Base-by-base conservation (phyloP, 805 yeast genomes). In the Teunomyces funiuensis region DNA sequence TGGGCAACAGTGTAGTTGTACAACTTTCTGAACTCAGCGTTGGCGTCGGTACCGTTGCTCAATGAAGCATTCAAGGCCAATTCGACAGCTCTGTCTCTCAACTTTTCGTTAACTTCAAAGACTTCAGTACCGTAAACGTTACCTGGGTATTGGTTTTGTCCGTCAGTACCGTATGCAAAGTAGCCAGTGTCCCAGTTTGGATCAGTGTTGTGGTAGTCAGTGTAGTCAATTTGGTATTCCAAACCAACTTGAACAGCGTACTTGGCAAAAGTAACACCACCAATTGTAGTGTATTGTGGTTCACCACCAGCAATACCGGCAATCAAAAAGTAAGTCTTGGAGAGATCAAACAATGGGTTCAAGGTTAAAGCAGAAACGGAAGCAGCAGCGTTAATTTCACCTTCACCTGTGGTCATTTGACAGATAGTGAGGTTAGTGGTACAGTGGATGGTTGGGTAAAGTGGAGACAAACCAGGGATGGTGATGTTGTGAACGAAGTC, bases 271-370 rank as follows among this genome's bases (percentile, higher is more conserved):
- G 83, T 73, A 37, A 76, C 85, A 16, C 81, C 73, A 28, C 85
- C 86, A 41, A 80, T 52, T 20, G 85, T 74, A 41, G 79, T 80
- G 47, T 63, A 55, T 31, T 64, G 47, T 22, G 86, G 86, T 48
- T 77, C 74, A 41, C 81, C 78, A 45, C 85, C 86, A 9, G 80
- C 85, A 54, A 81, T 82, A 56, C 87, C 87, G 16, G 82, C 81
- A 46, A 79, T 64, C 50, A 81, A 50, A 66, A 78, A 82, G 66
- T 79, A 81, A 31, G 86, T 79, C 51, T 75, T 71, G 27, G 78
- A 56, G 39, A 82, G 69, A 54, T 82, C 83, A 46, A 82, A 80
- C 43, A 67, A 52, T 28, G 83, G 79, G 42, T 70, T 68, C 55
- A 79, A 65, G 8, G 74, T 57, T 47, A 82, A 60, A 5, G 86